Conservation (phyloP, 495 filamentous ascomycete species). For the Lasiosphaeria miniovina region DNA sequence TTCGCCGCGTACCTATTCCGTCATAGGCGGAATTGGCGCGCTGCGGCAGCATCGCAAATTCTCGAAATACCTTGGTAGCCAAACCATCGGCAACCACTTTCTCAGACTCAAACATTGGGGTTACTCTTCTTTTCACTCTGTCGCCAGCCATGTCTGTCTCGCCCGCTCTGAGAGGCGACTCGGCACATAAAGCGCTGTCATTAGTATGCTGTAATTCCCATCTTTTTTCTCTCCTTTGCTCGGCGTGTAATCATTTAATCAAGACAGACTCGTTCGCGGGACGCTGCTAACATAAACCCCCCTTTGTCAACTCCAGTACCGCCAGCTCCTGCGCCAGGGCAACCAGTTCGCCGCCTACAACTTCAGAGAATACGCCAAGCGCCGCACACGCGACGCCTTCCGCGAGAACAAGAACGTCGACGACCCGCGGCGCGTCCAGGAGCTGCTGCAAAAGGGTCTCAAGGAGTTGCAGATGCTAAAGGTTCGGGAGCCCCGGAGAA, state of each 20-base stretch:
- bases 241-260: no score
- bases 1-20: constrained; percentile 16
- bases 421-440: constrained; percentile 73
- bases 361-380: constrained; percentile 92
- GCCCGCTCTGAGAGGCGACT: constrained; percentile 55
- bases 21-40: constrained; percentile 13
- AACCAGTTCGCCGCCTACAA: constrained; percentile 91
- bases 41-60: no score
- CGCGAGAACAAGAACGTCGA: constrained; percentile 68
- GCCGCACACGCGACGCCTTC: constrained; percentile 85
- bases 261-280: constrained; percentile 2
- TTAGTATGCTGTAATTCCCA: constrained; percentile 50
- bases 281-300: neutral
- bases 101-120: no score
- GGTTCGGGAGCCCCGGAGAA: constrained; percentile 50
- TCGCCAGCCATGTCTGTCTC: constrained; percentile 41
- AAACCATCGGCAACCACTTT: neutral
- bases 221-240: neutral
- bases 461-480: constrained; percentile 87
- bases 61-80: neutral
- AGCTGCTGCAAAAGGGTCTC: constrained; percentile 83
- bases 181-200: constrained; percentile 68
- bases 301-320: constrained; percentile 60
- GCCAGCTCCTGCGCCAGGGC: constrained; percentile 83
- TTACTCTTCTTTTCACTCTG: neutral